A percentile compares a stretch with the other conserved stretches of the same genome.
These are phyloP conservation scores for Uronychia binucleata DNA, from an alignment of 73 alveolate species.

Conservation along the genomic window DNA sequence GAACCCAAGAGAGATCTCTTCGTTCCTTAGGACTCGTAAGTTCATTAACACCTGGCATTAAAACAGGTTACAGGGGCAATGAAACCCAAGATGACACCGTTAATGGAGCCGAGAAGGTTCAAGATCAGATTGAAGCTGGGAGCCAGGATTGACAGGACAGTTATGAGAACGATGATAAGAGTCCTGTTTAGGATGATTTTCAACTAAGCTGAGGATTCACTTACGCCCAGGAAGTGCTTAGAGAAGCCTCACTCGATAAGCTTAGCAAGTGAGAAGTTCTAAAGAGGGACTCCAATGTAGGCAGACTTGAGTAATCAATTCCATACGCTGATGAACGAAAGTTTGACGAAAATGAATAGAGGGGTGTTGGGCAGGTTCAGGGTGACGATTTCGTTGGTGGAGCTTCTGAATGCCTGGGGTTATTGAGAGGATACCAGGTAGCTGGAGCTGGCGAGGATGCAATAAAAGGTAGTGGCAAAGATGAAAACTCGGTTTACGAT, in stretches of 20 bases:
- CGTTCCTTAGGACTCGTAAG: no score
- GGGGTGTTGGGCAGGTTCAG: background rate
- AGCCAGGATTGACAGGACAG: background rate
- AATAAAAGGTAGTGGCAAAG: background rate
- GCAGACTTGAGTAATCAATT: background rate
- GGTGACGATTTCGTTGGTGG: background rate
- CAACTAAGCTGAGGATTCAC: no score
- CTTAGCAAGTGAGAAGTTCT: background rate
- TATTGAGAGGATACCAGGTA: no score
- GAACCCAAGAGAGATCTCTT: no score
- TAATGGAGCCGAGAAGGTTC: background rate
- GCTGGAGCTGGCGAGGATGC: background rate
- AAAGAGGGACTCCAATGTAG: background rate
- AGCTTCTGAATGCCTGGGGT: background rate
- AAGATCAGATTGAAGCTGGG: background rate
- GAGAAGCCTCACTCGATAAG: background rate
- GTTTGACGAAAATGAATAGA: background rate
- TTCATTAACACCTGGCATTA: no score
- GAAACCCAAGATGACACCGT: background rate
- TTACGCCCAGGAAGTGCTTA: no score
- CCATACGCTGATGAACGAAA: background rate
- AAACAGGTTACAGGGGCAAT: no score
- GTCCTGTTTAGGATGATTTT: background rate
- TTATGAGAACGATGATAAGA: background rate
- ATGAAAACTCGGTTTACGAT: background rate